Percentiles rank a stretch among this genome's conserved stretches.
phyloP scores from a whole-genome alignment of 164 flowering plant genomes.

The Saururus chinensis region DNA sequence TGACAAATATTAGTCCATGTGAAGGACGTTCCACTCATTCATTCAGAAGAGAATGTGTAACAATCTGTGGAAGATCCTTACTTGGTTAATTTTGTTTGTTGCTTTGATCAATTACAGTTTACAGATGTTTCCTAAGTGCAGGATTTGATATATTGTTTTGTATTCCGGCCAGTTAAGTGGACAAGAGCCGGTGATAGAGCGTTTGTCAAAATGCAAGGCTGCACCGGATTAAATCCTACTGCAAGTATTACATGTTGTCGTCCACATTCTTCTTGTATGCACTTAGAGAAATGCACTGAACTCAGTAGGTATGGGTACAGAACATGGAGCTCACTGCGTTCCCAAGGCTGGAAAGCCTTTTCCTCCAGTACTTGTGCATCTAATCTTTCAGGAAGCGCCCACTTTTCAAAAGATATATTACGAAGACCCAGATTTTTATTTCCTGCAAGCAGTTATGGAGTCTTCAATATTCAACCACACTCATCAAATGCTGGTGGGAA shows the following conservation, averaged over 20 bases:
- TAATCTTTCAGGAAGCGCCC: background rate
- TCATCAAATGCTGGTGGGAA: constrained; percentile 28
- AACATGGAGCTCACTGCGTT: constrained; percentile 1
- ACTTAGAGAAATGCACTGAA: background rate
- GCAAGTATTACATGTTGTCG: background rate
- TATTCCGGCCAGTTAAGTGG: background rate
- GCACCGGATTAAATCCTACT: background rate
- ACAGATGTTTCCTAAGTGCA: too few species aligned
- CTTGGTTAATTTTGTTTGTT: too few species aligned
- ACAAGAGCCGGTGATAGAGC: constrained; percentile 4
- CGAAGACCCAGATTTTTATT: constrained; percentile 1
- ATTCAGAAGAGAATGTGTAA: too few species aligned
- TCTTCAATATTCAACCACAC: constrained; percentile 19
- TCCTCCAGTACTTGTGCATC: constrained; percentile 5
- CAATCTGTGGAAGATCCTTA: too few species aligned
- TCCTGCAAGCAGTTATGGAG: constrained; percentile 11
- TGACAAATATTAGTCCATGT: too few species aligned
- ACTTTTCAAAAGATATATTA: constrained; percentile 5
- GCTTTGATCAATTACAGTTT: too few species aligned
- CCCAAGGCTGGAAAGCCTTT: background rate
- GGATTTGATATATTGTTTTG: too few species aligned
- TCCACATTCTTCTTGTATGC: background rate
- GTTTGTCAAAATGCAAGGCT: background rate
- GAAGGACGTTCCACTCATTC: too few species aligned
- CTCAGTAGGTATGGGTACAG: background rate